These are phyloP conservation scores for Cercospora sp. DNA, from an alignment of 2,329 filamentous ascomycete genomes.

Conservation along the genomic window DNA sequence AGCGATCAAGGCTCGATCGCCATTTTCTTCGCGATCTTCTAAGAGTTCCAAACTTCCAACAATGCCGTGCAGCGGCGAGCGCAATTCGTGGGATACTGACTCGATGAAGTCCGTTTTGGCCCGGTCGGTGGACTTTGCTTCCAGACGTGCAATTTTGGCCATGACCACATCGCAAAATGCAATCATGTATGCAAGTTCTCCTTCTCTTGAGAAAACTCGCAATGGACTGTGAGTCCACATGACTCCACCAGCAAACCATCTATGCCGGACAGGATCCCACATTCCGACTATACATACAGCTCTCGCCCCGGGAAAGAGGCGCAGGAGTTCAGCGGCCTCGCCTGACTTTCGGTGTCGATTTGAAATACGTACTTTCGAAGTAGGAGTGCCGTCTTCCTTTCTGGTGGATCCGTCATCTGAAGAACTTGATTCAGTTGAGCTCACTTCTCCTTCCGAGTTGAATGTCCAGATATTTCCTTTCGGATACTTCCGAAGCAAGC, in stretches of 20 bases:
- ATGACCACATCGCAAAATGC: conserved; percentile 47
- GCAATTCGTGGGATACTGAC: conserved; percentile 54
- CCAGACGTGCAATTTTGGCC: conserved; percentile 43
- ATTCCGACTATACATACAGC: conserved; percentile 18
- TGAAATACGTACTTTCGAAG: background rate
- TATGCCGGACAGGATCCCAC: conserved; percentile 20
- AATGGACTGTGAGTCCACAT: conserved; percentile 49
- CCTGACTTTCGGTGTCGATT: background rate
- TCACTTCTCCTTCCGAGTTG: conserved; percentile 14
- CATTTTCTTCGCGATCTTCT: conserved; percentile 41
- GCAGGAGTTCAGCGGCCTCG: conserved; percentile 1
- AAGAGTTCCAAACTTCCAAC: conserved; percentile 53
- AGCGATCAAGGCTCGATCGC: conserved; percentile 38
- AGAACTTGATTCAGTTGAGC: conserved; percentile 13
- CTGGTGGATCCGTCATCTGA: background rate
- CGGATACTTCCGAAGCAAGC: conserved; percentile 17
- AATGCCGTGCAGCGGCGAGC: conserved; percentile 50
- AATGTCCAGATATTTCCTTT: conserved; percentile 24
- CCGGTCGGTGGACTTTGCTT: conserved; percentile 43
- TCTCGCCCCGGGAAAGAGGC: conserved; percentile 16
- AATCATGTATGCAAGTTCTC: conserved; percentile 41
- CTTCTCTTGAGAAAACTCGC: conserved; percentile 42
- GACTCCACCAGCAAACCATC: conserved; percentile 35
- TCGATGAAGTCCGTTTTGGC: conserved; percentile 55
- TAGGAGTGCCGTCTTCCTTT: background rate